phyloP scores from a whole-genome alignment of 2,329 filamentous ascomycete genomes.

The Daldinia eschscholtzii region DNA sequence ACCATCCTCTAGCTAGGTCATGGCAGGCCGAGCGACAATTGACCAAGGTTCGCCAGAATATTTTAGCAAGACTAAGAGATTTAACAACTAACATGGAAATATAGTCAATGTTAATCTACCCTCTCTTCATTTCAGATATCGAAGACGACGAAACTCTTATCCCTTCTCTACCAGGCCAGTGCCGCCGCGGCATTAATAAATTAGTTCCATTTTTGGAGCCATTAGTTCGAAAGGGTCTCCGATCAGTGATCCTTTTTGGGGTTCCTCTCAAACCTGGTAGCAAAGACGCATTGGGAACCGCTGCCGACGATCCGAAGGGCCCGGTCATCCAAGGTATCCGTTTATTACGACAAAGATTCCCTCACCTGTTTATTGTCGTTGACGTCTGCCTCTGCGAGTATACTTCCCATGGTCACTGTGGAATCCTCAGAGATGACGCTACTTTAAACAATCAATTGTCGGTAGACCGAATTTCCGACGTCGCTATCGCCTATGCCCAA shows the following conservation, averaged over 20 bases:
- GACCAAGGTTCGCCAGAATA: constrained; percentile 74
- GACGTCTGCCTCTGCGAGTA: constrained; percentile 99
- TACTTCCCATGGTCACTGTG: constrained; percentile 97
- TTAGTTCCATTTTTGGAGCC: constrained; percentile 86
- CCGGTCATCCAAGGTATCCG: constrained; percentile 91
- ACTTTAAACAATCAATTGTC: constrained; percentile 93
- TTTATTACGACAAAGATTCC: constrained; percentile 85
- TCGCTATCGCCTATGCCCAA: constrained; percentile 97
- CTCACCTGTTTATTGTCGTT: constrained; percentile 88
- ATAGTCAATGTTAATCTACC: constrained; percentile 98
- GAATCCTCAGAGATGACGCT: constrained; percentile 92
- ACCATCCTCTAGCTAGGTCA: constrained; percentile 80
- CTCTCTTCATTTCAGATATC: constrained; percentile 94
- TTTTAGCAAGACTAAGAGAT: constrained; percentile 2
- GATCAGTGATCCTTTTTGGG: constrained; percentile 94
- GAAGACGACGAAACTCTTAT: constrained; percentile 93
- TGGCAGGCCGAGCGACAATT: constrained; percentile 89
- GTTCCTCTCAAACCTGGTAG: constrained; percentile 84
- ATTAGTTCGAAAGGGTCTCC: constrained; percentile 88
- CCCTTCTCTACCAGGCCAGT: constrained; percentile 89
- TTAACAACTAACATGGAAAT: constrained; percentile 17
- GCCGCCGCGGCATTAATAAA: constrained; percentile 88
- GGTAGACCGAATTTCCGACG: constrained; percentile 93
- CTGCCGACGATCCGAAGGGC: constrained; percentile 91
- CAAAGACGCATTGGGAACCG: constrained; percentile 92